Evolutionary conservation across 768 basidiomycete genomes (phyloP), one percentile per base, ranked within the genome.

Genomic region (Rhizopogon vulgaris): DNA sequence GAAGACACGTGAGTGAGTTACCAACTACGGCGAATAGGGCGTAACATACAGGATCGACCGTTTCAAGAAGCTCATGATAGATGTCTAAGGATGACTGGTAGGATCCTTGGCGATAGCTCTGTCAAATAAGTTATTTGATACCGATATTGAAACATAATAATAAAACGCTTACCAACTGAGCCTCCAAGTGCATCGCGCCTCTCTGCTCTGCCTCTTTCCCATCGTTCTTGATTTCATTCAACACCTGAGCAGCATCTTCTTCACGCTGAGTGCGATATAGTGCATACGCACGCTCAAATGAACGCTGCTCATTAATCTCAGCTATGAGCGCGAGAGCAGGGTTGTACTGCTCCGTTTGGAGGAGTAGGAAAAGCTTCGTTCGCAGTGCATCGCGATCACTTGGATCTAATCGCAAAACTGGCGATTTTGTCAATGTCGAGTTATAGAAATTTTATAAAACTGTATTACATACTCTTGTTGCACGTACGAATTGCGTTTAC

Each of bases 401-500:
- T 28, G 88, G 82, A 37, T 80, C 75, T 28, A 93, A 69, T 15
- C 78, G 73, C 40, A 94, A 75, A 55, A 94, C 94, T 95, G 56
- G 15, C 17, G 12, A 45, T 38, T 45, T 57, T 22, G 46, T 51
- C 53, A 54, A 53, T 36, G 53, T 32, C 56, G 37, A 38, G 54
- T 58, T 53, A 53, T 49, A 63, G 53, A 58, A 52, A 22, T 22
- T 53, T 56, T 25, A 58, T 55, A 58, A 60, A 58, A 37, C 48
- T 52, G 37, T 30, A 55, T 52, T 51, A 74, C 82, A 52, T 60
- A 91, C 94, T 87, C 74, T 91, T 93, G 69, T 92, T 86, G 73
- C 90, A 94, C 56, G 93, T 94, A 78, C 85, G 90, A 63, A 93
- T 78, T 25, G 91, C 92, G 60, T 91, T 92, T 40, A 71, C 69